Evolutionary conservation across 2,329 filamentous ascomycete species (phyloP).

Genomic region (Chrysoporthe puriensis): DNA sequence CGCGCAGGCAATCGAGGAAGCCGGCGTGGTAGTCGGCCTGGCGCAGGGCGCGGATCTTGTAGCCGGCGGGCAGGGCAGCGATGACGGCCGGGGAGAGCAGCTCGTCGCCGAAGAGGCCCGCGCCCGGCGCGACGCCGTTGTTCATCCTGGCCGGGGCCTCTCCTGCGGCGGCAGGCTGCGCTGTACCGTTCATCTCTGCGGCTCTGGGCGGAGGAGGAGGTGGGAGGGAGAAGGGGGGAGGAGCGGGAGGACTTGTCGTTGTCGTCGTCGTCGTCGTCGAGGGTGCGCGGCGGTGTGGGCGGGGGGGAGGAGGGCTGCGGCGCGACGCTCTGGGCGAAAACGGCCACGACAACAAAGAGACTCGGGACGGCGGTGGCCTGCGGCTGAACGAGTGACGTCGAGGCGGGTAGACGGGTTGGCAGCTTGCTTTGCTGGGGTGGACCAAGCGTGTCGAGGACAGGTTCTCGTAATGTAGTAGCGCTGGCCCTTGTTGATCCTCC

Average conservation of each 20-base stretch:
- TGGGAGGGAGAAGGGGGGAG: background rate
- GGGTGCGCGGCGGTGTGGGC: background rate
- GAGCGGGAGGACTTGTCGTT: background rate
- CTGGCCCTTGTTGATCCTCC: background rate
- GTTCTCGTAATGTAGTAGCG: background rate
- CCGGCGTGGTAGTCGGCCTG: conserved; percentile 77
- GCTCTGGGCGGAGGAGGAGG: background rate
- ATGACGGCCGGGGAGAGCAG: conserved; percentile 80
- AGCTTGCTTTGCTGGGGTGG: background rate
- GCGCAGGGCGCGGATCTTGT: conserved; percentile 79
- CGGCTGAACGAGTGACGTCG: conserved; percentile 3
- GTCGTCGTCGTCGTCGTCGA: background rate
- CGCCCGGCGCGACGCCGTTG: conserved; percentile 33
- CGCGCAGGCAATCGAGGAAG: conserved; percentile 88
- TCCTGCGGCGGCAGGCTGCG: conserved; percentile 17
- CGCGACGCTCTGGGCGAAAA: background rate
- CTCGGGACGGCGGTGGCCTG: background rate
- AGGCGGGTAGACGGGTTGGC: background rate
- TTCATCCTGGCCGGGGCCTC: no score
- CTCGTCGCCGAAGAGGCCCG: conserved; percentile 74
- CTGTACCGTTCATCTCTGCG: conserved; percentile 17
- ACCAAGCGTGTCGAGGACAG: background rate
- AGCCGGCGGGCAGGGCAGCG: conserved; percentile 75
- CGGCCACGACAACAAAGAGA: conserved; percentile 4
- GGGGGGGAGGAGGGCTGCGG: background rate